Conservation (phyloP, 2,329 filamentous ascomycete genomes). For the Colletotrichum graminicola region DNA sequence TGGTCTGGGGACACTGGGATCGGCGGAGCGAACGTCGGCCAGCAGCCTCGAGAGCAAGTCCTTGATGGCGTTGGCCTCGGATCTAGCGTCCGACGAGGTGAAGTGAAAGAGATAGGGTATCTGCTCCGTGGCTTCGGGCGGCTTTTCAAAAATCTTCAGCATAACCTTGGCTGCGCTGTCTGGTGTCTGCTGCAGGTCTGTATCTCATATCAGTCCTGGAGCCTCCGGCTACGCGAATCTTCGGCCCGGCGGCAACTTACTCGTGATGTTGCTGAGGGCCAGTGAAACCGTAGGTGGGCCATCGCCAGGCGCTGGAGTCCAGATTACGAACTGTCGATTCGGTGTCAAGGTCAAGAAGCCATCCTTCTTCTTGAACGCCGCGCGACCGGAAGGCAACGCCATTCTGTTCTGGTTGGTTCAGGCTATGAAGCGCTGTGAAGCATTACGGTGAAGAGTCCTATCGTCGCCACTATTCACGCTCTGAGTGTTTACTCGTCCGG, state of each 20-base stretch:
- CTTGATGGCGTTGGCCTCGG: conserved; percentile 88
- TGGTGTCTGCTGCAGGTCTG: conserved; percentile 95
- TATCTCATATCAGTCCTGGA: conserved; percentile 38
- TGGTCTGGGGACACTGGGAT: conserved; percentile 64
- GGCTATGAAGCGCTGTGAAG: conserved; percentile 6
- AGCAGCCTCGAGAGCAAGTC: conserved; percentile 85
- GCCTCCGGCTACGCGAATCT: too few species aligned
- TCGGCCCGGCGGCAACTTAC: conserved; percentile 61
- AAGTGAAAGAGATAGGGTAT: conserved; percentile 89
- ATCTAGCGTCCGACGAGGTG: conserved; percentile 81
- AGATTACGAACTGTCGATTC: conserved; percentile 81
- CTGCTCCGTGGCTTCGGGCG: conserved; percentile 68
- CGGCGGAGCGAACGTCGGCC: conserved; percentile 72
- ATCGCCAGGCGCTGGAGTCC: conserved; percentile 77
- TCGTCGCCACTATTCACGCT: conserved; percentile 21
- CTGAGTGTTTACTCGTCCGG: conserved; percentile 8
- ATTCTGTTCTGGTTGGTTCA: conserved; percentile 53
- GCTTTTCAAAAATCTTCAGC: conserved; percentile 88
- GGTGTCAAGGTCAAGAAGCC: conserved; percentile 81
- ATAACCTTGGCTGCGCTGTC: conserved; percentile 91
- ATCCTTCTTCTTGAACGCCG: conserved; percentile 96
- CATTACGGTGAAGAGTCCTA: conserved; percentile 7
- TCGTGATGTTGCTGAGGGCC: conserved; percentile 81
- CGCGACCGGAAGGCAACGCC: conserved; percentile 73
- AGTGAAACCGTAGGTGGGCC: conserved; percentile 77